Conservation (phyloP, 2,329 filamentous ascomycete species). For the Trichoderma hamatum region DNA sequence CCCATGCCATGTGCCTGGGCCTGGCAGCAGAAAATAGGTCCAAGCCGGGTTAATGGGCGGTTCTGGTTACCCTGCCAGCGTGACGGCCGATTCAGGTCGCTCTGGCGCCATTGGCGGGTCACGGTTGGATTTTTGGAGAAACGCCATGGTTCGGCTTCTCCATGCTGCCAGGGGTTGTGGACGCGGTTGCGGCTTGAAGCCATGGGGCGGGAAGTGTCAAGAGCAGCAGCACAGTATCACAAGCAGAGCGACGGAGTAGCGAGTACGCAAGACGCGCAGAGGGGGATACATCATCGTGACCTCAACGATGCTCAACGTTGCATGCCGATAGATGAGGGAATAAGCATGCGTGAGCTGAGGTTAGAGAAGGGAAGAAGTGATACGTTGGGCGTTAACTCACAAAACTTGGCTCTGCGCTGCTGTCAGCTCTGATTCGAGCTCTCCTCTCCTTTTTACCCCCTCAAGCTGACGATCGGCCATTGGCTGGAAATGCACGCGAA, state of each 20-base stretch:
- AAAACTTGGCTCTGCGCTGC: neutral
- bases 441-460: neutral
- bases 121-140: constrained; percentile 1
- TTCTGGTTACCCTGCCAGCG: constrained; percentile 28
- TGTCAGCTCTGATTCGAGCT: neutral
- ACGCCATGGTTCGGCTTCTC: constrained; percentile 16
- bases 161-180: constrained; percentile 24
- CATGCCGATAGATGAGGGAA: constrained; percentile 24
- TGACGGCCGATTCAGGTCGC: neutral
- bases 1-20: neutral
- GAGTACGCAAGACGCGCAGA: neutral
- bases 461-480: neutral
- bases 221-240: neutral
- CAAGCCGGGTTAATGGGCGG: neutral
- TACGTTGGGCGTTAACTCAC: constrained; percentile 7
- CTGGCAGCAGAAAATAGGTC: neutral
- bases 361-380: neutral
- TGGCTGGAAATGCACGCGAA: neutral
- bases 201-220: neutral
- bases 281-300: neutral
- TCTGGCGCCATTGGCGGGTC: constrained; percentile 8
- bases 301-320: neutral
- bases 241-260: neutral
- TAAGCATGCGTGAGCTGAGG: constrained; percentile 10
- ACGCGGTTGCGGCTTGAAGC: constrained; percentile 14